Evolutionary conservation across 2,329 filamentous ascomycete species (phyloP).

Genomic region (Cercospora zeae-maydis): DNA sequence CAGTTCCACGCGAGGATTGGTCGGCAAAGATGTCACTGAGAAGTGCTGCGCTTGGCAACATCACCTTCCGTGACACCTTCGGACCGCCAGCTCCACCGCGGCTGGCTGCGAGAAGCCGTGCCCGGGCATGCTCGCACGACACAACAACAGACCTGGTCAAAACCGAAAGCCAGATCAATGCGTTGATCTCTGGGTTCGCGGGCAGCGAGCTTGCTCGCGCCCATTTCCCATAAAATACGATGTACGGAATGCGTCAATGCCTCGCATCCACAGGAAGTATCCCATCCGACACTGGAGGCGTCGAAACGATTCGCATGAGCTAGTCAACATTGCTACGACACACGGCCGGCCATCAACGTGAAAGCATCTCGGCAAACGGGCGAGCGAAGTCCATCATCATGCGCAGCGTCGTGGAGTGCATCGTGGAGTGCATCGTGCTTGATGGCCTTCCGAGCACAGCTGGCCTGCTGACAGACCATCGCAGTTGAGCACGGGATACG

Average conservation of each 20-base stretch:
- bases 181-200: too few relatives aligned
- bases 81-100: neutral
- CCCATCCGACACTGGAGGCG: too few relatives aligned
- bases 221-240: too few relatives aligned
- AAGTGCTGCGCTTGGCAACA: neutral
- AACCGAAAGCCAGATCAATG: too few relatives aligned
- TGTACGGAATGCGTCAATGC: too few relatives aligned
- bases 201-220: neutral
- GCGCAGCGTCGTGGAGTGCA: too few relatives aligned
- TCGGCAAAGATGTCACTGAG: conserved; percentile 1
- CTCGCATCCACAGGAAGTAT: too few relatives aligned
- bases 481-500: neutral
- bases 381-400: neutral
- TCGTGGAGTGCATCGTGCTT: too few relatives aligned
- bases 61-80: neutral
- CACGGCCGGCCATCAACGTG: neutral
- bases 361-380: neutral
- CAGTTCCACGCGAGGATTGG: neutral
- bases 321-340: neutral
- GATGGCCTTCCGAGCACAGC: neutral
- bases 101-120: neutral
- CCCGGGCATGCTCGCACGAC: neutral
- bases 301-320: neutral
- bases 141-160: neutral
- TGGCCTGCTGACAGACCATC: neutral